Evolutionary conservation across 2,329 filamentous ascomycete species (phyloP).

Genomic region (Lasiodiplodia sp.): DNA sequence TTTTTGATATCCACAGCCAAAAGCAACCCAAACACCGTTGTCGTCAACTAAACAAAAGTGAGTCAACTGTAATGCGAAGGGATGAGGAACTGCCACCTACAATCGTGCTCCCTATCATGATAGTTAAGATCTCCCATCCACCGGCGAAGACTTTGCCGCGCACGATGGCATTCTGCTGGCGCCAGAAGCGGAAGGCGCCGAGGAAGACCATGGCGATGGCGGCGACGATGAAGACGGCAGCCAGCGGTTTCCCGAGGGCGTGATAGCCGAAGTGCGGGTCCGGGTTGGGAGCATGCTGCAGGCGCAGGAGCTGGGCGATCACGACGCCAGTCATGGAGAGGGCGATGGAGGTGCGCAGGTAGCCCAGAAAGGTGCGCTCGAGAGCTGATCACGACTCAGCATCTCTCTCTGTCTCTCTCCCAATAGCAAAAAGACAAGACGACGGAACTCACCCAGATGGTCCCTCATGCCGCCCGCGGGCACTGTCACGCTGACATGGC

Average conservation of each 20-base stretch:
- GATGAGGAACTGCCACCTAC: constrained; percentile 46
- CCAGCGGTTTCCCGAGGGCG: constrained; percentile 66
- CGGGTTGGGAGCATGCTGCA: constrained; percentile 59
- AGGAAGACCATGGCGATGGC: constrained; percentile 60
- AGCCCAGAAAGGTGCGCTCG: constrained; percentile 76
- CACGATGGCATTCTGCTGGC: constrained; percentile 65
- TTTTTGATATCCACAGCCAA: constrained; percentile 17
- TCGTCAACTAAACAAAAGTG: constrained; percentile 2
- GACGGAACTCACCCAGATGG: constrained; percentile 59
- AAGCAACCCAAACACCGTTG: constrained; percentile 5
- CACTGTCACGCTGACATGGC: constrained; percentile 59
- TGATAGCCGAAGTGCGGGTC: constrained; percentile 64
- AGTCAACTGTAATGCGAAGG: neutral
- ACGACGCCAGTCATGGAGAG: constrained; percentile 71
- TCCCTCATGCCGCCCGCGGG: constrained; percentile 60
- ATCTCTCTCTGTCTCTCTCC: neutral
- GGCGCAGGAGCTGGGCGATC: constrained; percentile 71
- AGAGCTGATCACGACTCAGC: constrained; percentile 60
- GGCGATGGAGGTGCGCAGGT: constrained; percentile 73
- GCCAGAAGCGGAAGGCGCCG: constrained; percentile 67
- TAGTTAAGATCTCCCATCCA: constrained; percentile 64
- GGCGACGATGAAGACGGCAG: constrained; percentile 55
- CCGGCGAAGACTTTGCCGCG: constrained; percentile 64
- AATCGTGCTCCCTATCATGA: constrained; percentile 55
- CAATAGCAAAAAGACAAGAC: constrained; percentile 29